A percentile compares a stretch with the other conserved stretches of the same genome.
Evolutionary conservation across 1,139 yeast species (phyloP).

Genomic region (Barnettozyma hawaiiensis): DNA sequence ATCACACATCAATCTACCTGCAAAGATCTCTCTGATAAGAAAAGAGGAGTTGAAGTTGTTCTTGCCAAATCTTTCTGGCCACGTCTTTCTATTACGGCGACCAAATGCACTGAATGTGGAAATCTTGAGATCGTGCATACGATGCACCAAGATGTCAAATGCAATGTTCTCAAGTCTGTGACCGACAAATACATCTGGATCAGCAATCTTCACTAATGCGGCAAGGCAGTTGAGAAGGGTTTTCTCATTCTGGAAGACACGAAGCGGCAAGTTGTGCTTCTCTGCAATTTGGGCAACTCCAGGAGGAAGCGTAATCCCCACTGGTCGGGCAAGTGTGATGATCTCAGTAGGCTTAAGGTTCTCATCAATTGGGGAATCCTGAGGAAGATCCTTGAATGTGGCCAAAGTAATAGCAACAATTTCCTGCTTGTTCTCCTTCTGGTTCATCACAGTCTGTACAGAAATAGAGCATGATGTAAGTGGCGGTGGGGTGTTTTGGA

Average conservation of each 20-base stretch:
- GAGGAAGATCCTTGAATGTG: constrained; percentile 58
- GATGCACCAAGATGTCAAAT: constrained; percentile 72
- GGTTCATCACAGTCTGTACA: constrained; percentile 74
- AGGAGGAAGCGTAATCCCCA: constrained; percentile 60
- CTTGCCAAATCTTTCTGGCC: constrained; percentile 71
- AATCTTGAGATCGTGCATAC: constrained; percentile 71
- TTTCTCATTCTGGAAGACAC: constrained; percentile 67
- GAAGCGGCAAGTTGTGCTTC: constrained; percentile 42
- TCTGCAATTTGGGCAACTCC: constrained; percentile 60
- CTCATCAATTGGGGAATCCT: constrained; percentile 64
- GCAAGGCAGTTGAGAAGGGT: constrained; percentile 68
- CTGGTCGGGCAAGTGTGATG: constrained; percentile 73
- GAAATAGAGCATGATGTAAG: constrained; percentile 71
- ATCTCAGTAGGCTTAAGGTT: constrained; percentile 48
- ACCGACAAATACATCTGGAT: constrained; percentile 90
- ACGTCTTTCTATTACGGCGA: constrained; percentile 62
- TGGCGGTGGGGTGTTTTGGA: constrained; percentile 46
- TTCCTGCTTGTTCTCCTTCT: constrained; percentile 72
- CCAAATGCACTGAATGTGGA: constrained; percentile 82
- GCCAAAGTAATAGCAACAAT: constrained; percentile 79
- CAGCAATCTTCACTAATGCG: constrained; percentile 62
- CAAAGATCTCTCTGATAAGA: constrained; percentile 60
- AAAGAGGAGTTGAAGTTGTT: constrained; percentile 42
- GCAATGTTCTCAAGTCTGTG: constrained; percentile 79
- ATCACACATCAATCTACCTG: constrained; percentile 89